Conservation (phyloP, 2,329 filamentous ascomycete species). For the Ophiocordyceps robertsii region DNA sequence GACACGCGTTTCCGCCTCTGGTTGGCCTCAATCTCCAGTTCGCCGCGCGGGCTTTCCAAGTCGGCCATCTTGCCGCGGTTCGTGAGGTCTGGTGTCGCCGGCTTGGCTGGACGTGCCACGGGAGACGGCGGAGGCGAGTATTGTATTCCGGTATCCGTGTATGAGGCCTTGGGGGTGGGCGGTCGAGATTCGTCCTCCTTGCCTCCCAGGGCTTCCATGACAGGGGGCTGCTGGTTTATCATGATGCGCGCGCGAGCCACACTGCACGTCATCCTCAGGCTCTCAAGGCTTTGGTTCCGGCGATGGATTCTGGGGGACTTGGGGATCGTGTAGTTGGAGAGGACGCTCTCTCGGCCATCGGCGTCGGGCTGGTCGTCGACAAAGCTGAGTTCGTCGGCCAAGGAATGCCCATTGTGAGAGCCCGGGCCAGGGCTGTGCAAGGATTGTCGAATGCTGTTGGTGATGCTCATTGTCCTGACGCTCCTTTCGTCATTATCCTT, state of each 20-base stretch:
- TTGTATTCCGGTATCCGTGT: conserved; percentile 67
- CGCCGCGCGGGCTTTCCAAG: conserved; percentile 29
- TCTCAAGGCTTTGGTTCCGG: conserved; percentile 46
- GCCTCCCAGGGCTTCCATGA: conserved; percentile 41
- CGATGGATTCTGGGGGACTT: conserved; percentile 32
- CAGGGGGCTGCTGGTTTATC: conserved; percentile 31
- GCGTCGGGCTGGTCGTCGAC: conserved; percentile 64
- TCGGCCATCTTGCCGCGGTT: conserved; percentile 25
- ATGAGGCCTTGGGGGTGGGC: conserved; percentile 31
- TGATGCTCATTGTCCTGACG: conserved; percentile 56
- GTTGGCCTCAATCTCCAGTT: conserved; percentile 57
- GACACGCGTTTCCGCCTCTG: conserved; percentile 58
- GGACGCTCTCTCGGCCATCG: conserved; percentile 51
- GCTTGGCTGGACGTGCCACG: conserved; percentile 25
- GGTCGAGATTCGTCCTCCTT: conserved; percentile 21
- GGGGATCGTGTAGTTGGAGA: conserved; percentile 32
- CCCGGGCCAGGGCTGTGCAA: conserved; percentile 32
- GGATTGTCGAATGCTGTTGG: conserved; percentile 63
- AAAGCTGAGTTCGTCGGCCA: conserved; percentile 85
- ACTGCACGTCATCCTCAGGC: conserved; percentile 40
- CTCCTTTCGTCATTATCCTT: conserved; percentile 62
- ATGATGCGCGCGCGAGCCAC: conserved; percentile 37
- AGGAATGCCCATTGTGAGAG: conserved; percentile 49
- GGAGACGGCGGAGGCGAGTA: conserved; percentile 75
- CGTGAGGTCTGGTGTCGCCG: conserved; percentile 25